A percentile compares a stretch with the other conserved stretches of the same genome.
These are phyloP conservation scores for Aureobasidium uvarum DNA, from an alignment of 2,329 filamentous ascomycete genomes.

Conservation along the genomic window DNA sequence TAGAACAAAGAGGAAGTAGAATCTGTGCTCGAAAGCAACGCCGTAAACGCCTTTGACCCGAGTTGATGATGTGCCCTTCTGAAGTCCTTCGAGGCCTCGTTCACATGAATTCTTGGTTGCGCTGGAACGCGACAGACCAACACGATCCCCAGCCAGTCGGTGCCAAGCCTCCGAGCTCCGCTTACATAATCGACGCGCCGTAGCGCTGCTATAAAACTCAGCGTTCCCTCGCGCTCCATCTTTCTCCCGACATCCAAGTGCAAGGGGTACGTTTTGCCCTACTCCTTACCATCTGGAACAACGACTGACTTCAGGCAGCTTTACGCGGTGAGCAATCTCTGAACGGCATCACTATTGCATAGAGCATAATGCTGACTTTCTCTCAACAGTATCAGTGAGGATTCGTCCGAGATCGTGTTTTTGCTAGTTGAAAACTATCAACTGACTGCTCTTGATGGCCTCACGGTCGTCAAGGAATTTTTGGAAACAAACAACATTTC, in stretches of 20 bases:
- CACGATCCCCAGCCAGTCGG: background rate
- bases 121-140: slow-evolving; percentile 10
- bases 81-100: slow-evolving; percentile 1
- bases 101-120: slow-evolving; percentile 10
- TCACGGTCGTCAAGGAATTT: slow-evolving; percentile 71
- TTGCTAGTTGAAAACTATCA: slow-evolving; percentile 89
- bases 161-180: slow-evolving; percentile 2
- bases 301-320: too few species aligned
- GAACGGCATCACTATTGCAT: too few species aligned
- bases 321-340: too few species aligned
- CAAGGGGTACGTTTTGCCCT: too few species aligned
- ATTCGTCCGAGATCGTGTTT: slow-evolving; percentile 83
- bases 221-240: slow-evolving; percentile 19
- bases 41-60: background rate
- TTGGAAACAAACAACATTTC: slow-evolving; percentile 53
- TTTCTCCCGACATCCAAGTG: slow-evolving; percentile 35
- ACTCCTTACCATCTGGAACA: too few species aligned
- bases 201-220: background rate
- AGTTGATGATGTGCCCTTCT: background rate
- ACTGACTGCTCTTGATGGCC: slow-evolving; percentile 71
- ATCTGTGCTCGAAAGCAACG: background rate
- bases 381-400: slow-evolving; percentile 80
- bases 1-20: background rate
- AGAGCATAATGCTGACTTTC: too few species aligned
- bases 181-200: background rate